Percentiles rank a stretch among this genome's conserved stretches.
These are phyloP conservation scores for Globisporangium nodosum DNA, from an alignment of 352 stramenopile genomes.

Conservation along the genomic window DNA sequence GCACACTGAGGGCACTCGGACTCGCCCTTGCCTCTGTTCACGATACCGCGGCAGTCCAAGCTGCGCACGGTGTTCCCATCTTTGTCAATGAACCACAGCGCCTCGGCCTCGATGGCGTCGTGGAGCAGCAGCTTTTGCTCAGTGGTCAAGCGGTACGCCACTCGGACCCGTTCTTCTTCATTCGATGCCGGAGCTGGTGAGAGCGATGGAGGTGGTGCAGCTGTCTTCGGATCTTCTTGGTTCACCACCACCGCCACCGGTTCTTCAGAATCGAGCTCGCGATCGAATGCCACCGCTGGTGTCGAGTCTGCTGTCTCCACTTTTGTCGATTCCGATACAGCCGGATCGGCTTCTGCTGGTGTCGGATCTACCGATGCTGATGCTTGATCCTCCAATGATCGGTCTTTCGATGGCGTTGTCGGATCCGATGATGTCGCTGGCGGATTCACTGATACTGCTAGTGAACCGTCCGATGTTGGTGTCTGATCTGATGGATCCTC, in stretches of 20 bases:
- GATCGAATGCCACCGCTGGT: background rate
- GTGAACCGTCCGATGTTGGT: background rate
- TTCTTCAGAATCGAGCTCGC: background rate
- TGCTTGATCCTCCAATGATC: background rate
- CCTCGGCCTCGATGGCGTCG: constrained; percentile 68
- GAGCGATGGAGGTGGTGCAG: background rate
- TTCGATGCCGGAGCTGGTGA: background rate
- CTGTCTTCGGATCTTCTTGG: background rate
- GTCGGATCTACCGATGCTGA: background rate
- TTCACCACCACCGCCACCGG: background rate
- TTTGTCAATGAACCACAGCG: constrained; percentile 78
- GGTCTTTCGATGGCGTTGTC: background rate
- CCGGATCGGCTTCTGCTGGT: background rate
- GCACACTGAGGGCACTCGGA: constrained; percentile 35
- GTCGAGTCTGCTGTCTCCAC: background rate
- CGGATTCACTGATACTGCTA: no score
- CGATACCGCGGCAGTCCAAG: constrained; percentile 51
- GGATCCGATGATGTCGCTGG: no score
- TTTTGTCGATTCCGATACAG: background rate
- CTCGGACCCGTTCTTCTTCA: background rate
- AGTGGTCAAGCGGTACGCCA: constrained; percentile 1
- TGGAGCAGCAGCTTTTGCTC: constrained; percentile 63
- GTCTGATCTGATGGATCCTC: no score
- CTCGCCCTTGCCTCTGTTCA: constrained; percentile 36
- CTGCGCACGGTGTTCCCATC: constrained; percentile 65